Evolutionary conservation across 371 early-diverging fungal genomes (phyloP).

Genomic region (Circinella minor): DNA sequence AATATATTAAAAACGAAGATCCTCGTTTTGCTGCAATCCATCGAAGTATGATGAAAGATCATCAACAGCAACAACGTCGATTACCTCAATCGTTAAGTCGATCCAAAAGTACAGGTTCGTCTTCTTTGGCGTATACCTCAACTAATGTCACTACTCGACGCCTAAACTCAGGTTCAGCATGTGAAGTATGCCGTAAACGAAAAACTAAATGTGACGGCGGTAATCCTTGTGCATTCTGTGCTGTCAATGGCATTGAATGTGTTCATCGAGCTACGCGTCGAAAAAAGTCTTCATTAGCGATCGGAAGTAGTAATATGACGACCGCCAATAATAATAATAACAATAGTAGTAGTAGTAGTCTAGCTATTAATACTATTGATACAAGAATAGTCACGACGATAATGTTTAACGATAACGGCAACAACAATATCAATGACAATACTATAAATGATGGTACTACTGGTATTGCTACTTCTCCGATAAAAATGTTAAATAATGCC

Average conservation of each 20-base stretch:
- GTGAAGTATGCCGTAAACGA: conserved; percentile 54
- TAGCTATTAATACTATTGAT: not conserved
- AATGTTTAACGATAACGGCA: not conserved
- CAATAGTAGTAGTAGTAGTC: not conserved
- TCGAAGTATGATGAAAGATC: conserved; percentile 4
- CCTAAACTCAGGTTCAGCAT: conserved; percentile 53
- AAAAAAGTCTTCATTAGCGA: conserved; percentile 15
- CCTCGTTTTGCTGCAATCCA: conserved; percentile 3
- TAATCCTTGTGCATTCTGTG: conserved; percentile 51
- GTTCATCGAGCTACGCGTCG: conserved; percentile 34
- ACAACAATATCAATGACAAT: not conserved
- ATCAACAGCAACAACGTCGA: not conserved
- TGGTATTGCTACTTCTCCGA: too few species aligned
- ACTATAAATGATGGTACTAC: too few species aligned
- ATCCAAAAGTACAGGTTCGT: conserved; percentile 17
- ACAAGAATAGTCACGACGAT: not conserved
- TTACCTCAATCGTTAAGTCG: not conserved
- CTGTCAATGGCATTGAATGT: conserved; percentile 46
- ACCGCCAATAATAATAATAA: not conserved
- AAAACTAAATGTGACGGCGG: conserved; percentile 60
- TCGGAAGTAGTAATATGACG: not conserved
- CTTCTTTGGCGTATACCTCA: not conserved
- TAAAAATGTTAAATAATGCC: too few species aligned
- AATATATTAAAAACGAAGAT: conserved; percentile 4
- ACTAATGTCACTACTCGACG: conserved; percentile 32